These are phyloP conservation scores for Penicillium oxalicum DNA, from an alignment of 2,329 filamentous ascomycete species.

Conservation along the genomic window DNA sequence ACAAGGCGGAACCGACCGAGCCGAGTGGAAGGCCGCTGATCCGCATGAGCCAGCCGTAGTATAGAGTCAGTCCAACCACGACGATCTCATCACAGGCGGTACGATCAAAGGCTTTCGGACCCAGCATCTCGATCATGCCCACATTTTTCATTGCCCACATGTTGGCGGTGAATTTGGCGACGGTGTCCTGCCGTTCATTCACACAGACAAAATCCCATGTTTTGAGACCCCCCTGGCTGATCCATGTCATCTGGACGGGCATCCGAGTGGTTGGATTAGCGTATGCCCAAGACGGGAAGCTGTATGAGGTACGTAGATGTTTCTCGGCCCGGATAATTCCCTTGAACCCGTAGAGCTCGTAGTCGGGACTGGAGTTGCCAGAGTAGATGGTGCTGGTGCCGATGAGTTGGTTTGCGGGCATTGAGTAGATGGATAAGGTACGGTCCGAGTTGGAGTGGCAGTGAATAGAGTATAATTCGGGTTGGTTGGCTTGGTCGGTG, in stretches of 20 bases:
- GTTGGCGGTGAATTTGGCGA: slow-evolving; percentile 23
- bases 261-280: slow-evolving; percentile 8
- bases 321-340: slow-evolving; percentile 20
- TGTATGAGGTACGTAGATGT: slow-evolving; percentile 22
- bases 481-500: slow-evolving; percentile 7
- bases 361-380: slow-evolving; percentile 22
- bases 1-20: slow-evolving; percentile 21
- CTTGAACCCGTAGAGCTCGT: slow-evolving; percentile 16
- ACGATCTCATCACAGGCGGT: slow-evolving; percentile 24
- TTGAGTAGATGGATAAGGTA: slow-evolving; percentile 15
- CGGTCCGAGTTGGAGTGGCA: slow-evolving; percentile 10
- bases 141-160: slow-evolving; percentile 22
- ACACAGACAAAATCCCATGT: slow-evolving; percentile 27
- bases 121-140: slow-evolving; percentile 23
- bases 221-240: slow-evolving; percentile 21
- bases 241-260: slow-evolving; percentile 24
- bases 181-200: slow-evolving; percentile 20
- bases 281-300: slow-evolving; percentile 17
- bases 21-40: slow-evolving; percentile 16
- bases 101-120: slow-evolving; percentile 9
- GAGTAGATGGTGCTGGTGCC: slow-evolving; percentile 20
- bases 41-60: slow-evolving; percentile 23
- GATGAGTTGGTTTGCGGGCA: slow-evolving; percentile 9
- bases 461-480: slow-evolving; percentile 17
- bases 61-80: slow-evolving; percentile 23